Evolutionary conservation across 495 filamentous ascomycete genomes (phyloP).

Genomic region (Neurospora sp.): DNA sequence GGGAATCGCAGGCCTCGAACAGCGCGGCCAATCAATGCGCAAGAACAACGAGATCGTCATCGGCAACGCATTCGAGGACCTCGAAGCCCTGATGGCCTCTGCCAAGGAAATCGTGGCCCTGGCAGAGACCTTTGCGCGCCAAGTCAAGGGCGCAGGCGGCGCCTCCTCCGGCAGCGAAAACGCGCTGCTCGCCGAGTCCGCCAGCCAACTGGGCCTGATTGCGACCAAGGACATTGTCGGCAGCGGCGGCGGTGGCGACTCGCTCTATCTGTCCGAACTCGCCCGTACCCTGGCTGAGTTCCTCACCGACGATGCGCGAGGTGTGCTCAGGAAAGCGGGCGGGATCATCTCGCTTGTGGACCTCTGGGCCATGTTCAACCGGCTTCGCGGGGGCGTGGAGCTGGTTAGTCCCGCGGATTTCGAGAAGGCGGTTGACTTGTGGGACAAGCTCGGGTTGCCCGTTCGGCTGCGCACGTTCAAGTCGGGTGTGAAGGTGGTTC

Average conservation of each 20-base stretch:
- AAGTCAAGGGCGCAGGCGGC: conserved; percentile 44
- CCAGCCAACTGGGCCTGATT: conserved; percentile 73
- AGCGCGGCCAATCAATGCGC: conserved; percentile 66
- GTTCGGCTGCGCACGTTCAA: conserved; percentile 81
- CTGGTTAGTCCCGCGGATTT: conserved; percentile 88
- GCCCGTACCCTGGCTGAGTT: conserved; percentile 88
- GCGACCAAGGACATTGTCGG: conserved; percentile 85
- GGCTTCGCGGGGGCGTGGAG: conserved; percentile 89
- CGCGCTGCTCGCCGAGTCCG: conserved; percentile 70
- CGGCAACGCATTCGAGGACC: conserved; percentile 88
- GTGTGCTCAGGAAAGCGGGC: conserved; percentile 71
- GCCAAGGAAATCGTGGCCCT: conserved; percentile 92
- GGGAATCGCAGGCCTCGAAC: conserved; percentile 91
- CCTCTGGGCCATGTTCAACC: conserved; percentile 94
- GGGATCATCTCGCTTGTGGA: conserved; percentile 94
- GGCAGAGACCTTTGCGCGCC: conserved; percentile 74
- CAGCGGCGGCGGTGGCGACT: conserved; percentile 34
- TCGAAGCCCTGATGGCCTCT: conserved; percentile 93
- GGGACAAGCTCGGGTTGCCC: conserved; percentile 81
- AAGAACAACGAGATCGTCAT: conserved; percentile 91
- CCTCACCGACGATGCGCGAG: conserved; percentile 77
- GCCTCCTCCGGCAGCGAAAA: conserved; percentile 54
- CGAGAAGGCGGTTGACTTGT: conserved; percentile 75
- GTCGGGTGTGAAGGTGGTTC: conserved; percentile 85
- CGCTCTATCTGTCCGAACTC: conserved; percentile 63